Evolutionary conservation across 495 filamentous ascomycete genomes (phyloP).

Genomic region (Hapsidospora chrysogenum): DNA sequence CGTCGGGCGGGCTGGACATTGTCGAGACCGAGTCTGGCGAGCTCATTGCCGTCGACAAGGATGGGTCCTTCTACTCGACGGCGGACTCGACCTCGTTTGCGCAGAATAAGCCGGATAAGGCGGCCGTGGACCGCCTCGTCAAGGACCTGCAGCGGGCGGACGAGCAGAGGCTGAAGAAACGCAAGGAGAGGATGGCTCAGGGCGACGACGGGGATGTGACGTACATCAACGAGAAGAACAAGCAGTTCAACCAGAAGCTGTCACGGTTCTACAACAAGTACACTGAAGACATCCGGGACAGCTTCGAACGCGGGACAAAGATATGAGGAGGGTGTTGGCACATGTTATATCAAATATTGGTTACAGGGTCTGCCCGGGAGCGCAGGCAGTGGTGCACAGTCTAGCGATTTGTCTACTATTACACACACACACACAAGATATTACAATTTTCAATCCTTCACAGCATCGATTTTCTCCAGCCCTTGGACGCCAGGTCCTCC

Average conservation of each 20-base stretch:
- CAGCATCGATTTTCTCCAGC: constrained; percentile 71
- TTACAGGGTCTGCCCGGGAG: background rate
- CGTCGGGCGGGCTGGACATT: constrained; percentile 67
- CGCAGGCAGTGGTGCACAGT: no score
- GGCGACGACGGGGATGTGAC: constrained; percentile 79
- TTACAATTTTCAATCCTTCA: constrained; percentile 18
- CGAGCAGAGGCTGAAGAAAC: constrained; percentile 68
- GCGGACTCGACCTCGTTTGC: constrained; percentile 66
- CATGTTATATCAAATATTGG: constrained; percentile 1
- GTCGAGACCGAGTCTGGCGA: constrained; percentile 91
- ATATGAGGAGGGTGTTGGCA: constrained; percentile 29
- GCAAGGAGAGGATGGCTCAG: constrained; percentile 56
- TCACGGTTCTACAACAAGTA: constrained; percentile 96
- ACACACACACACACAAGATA: constrained; percentile 9
- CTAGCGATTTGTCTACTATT: constrained; percentile 7
- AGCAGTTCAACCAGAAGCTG: constrained; percentile 97
- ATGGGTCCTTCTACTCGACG: constrained; percentile 77
- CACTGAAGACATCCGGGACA: constrained; percentile 90
- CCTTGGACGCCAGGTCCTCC: constrained; percentile 54
- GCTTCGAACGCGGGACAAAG: constrained; percentile 92
- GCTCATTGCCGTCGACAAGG: constrained; percentile 80
- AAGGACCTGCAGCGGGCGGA: constrained; percentile 77
- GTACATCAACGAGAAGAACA: constrained; percentile 99
- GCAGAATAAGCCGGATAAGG: constrained; percentile 76
- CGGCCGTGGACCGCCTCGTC: constrained; percentile 80